Evolutionary conservation across 2,329 filamentous ascomycete genomes (phyloP), one percentile per base, ranked within the genome.

Genomic region (Huntiella savannae): DNA sequence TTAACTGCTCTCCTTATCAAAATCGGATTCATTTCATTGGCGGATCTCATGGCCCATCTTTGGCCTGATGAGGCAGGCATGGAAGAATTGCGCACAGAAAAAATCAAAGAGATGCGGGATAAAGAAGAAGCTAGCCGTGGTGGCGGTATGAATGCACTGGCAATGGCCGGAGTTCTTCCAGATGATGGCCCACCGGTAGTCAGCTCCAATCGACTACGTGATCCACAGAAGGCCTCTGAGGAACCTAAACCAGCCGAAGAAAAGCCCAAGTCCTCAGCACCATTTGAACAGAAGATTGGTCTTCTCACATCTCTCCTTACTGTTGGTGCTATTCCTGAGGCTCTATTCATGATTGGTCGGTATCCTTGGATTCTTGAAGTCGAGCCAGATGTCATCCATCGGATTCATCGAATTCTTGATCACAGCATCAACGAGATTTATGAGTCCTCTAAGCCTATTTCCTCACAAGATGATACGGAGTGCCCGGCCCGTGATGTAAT

Each of bases 1-100:
- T 72, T 98, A 13, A 81, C 87, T 0, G 87, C 91, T 1, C 71
- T 96, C 33, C 73, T 98, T 28, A 87, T 98, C 63, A 98, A 98
- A 63, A 83, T 95, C 53, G 92, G 91, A 1, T 98, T 98, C 60
- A 84, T 98, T 50, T 95, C 91, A 1, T 66, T 98, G 5, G 73
- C 77, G 45, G 91, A 98, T 57, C 67, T 98, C 1, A 96, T 94
- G 59, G 79, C 86, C 12, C 91, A 98, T 59, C 71, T 98, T 1
- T 92, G 86, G 66, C 85, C 91, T 5, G 65, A 72, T 1, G 91
- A 96, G 53, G 77, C 84, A 32, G 69, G 76, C 3, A 96, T 98
- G 88, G 73, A 81, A 35, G 67, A 66, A 5, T 67, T 93, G 44
- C 78, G 75, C 52, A 70, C 75, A 36, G 75, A 77, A 53, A 77